Conservation (phyloP, 2,329 filamentous ascomycete species). For the Bipolaris victoriae region DNA sequence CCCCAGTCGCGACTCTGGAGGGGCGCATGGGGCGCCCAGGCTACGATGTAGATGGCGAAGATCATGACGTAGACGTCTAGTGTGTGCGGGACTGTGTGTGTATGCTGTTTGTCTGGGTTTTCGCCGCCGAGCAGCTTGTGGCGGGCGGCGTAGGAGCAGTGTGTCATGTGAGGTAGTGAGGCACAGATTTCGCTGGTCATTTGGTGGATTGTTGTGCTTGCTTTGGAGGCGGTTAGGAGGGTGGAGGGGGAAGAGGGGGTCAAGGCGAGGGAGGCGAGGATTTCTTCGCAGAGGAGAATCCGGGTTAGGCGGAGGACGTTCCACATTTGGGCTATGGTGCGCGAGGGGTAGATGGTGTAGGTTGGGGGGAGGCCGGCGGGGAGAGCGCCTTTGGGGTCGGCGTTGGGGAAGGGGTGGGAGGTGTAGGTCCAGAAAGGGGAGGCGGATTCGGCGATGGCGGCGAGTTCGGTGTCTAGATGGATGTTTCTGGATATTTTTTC, state of each 20-base stretch:
- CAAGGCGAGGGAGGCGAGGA: conserved; percentile 15
- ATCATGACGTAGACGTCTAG: conserved; percentile 28
- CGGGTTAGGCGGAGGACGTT: conserved; percentile 42
- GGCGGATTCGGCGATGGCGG: conserved; percentile 29
- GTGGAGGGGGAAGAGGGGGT: background rate
- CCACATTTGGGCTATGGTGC: conserved; percentile 38
- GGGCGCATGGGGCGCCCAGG: conserved; percentile 10
- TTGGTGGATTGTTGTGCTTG: conserved; percentile 25
- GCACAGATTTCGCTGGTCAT: conserved; percentile 43
- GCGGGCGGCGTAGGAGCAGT: conserved; percentile 27
- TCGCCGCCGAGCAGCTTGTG: conserved; percentile 20
- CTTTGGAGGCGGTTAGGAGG: conserved; percentile 1
- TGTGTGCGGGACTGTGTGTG: conserved; percentile 22
- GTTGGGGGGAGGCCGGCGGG: conserved; percentile 18
- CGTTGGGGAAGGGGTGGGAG: conserved; percentile 9
- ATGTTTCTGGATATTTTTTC: conserved; percentile 25
- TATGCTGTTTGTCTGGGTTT: conserved; percentile 5
- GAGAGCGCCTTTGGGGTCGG: conserved; percentile 4
- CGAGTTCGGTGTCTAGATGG: conserved; percentile 33
- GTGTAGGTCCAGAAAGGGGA: conserved; percentile 21
- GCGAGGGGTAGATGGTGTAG: conserved; percentile 40
- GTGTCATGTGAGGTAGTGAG: conserved; percentile 40
- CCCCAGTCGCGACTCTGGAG: no score
- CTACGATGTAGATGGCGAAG: conserved; percentile 23
- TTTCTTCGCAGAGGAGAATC: conserved; percentile 41